A percentile compares a stretch with the other conserved stretches of the same genome.
Evolutionary conservation across 768 basidiomycete genomes (phyloP).

Genomic region (Leccinum olivaceopallidum): DNA sequence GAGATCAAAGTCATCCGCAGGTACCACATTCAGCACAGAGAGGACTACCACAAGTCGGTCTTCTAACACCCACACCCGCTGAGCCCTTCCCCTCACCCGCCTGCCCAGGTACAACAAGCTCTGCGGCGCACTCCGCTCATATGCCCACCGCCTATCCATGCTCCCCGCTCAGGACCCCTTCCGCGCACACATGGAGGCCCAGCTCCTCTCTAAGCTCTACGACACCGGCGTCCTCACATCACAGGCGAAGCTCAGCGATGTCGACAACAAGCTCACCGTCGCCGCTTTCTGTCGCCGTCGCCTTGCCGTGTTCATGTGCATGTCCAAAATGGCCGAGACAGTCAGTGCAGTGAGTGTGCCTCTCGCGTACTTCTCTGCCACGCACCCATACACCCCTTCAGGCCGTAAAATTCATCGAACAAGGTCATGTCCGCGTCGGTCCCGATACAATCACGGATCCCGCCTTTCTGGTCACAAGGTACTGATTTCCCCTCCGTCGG

Average conservation of each 20-base stretch:
- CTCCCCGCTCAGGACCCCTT: slow-evolving; percentile 90
- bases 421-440: slow-evolving; percentile 96
- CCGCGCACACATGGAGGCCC: slow-evolving; percentile 78
- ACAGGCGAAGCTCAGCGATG: slow-evolving; percentile 85
- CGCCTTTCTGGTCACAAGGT: slow-evolving; percentile 92
- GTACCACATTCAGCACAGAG: slow-evolving; percentile 93
- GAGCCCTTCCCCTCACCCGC: not conserved
- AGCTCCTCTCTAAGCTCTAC: slow-evolving; percentile 92
- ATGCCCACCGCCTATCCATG: slow-evolving; percentile 84
- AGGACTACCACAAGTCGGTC: slow-evolving; percentile 86
- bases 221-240: slow-evolving; percentile 94
- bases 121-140: slow-evolving; percentile 80
- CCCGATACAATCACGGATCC: slow-evolving; percentile 96
- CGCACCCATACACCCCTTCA: slow-evolving; percentile 34
- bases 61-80: not conserved
- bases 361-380: slow-evolving; percentile 4
- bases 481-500: slow-evolving; percentile 16
- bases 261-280: slow-evolving; percentile 94
- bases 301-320: slow-evolving; percentile 89
- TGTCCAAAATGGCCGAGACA: slow-evolving; percentile 93
- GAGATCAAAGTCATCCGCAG: slow-evolving; percentile 94
- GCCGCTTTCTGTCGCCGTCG: slow-evolving; percentile 91
- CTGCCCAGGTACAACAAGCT: slow-evolving; percentile 85
- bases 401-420: slow-evolving; percentile 98
- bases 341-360: slow-evolving; percentile 78